A percentile compares a stretch with the other conserved stretches of the same genome.
phyloP scores from a whole-genome alignment of 2,329 filamentous ascomycete genomes.

The Clarireedia hainanense region DNA sequence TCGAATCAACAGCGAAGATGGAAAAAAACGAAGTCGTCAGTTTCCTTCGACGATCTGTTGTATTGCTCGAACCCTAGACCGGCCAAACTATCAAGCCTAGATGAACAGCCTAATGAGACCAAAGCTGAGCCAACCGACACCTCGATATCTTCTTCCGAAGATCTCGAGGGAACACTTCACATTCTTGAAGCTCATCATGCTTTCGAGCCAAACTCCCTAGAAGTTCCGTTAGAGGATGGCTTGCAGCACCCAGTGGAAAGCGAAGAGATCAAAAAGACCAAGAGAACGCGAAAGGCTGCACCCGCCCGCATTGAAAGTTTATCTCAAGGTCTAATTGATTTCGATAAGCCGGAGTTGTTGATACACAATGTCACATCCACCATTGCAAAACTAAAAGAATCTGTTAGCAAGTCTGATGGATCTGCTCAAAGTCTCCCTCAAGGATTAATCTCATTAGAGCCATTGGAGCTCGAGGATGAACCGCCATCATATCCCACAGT shows the following conservation, averaged over 20 bases:
- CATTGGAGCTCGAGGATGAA: conserved; percentile 32
- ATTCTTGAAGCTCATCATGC: no score
- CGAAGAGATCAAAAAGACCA: background rate
- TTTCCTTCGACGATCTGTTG: conserved; percentile 49
- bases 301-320: background rate
- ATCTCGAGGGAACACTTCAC: background rate
- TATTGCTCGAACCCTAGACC: background rate
- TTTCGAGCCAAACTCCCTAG: no score
- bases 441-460: conserved; percentile 36
- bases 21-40: conserved; percentile 46
- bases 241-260: background rate
- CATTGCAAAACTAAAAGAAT: background rate
- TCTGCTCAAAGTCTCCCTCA: conserved; percentile 41
- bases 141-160: background rate
- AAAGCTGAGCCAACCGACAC: background rate
- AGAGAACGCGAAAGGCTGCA: background rate
- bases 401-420: background rate
- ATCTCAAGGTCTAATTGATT: conserved; percentile 6
- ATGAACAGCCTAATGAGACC: conserved; percentile 12
- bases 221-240: no score
- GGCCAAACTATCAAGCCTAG: conserved; percentile 27
- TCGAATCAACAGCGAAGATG: conserved; percentile 29
- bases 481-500: conserved; percentile 71
- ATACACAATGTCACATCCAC: background rate
- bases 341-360: background rate